Conservation (phyloP, 202 grass and related monocot genomes). For the Hordeum pubiflorum region DNA sequence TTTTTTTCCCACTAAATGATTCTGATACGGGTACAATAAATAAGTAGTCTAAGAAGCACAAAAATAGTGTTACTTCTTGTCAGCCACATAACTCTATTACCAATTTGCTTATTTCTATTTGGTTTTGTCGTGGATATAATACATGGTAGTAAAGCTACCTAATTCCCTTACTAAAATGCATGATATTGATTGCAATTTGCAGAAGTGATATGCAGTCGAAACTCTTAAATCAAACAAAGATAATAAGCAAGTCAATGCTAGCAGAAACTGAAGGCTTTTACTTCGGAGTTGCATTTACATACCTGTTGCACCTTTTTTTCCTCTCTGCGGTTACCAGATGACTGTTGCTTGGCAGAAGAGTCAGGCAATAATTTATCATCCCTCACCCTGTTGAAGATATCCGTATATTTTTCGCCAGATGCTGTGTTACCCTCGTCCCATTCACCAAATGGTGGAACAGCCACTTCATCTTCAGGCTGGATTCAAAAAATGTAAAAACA, state of each 20-base stretch:
- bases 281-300: neutral
- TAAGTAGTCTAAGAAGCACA: too few relatives aligned
- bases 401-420: conserved; percentile 38
- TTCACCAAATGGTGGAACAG: conserved; percentile 41
- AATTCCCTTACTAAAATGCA: neutral
- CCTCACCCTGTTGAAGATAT: conserved; percentile 49
- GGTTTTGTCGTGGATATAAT: neutral
- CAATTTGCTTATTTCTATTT: neutral
- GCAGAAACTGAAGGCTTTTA: neutral
- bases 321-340: neutral
- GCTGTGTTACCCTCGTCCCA: conserved; percentile 43
- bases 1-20: too few relatives aligned
- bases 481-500: conserved; percentile 25
- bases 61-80: too few relatives aligned
- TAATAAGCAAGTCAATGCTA: neutral
- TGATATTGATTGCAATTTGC: neutral
- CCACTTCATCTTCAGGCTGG: conserved; percentile 32
- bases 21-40: too few relatives aligned
- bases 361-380: conserved; percentile 27
- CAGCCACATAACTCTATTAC: neutral
- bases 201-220: neutral
- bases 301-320: conserved; percentile 34
- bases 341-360: conserved; percentile 6
- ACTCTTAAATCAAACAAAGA: neutral
- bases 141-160: conserved; percentile 14